Conservation (phyloP, 768 basidiomycete species). For the Pleurotus citrinopileatus region DNA sequence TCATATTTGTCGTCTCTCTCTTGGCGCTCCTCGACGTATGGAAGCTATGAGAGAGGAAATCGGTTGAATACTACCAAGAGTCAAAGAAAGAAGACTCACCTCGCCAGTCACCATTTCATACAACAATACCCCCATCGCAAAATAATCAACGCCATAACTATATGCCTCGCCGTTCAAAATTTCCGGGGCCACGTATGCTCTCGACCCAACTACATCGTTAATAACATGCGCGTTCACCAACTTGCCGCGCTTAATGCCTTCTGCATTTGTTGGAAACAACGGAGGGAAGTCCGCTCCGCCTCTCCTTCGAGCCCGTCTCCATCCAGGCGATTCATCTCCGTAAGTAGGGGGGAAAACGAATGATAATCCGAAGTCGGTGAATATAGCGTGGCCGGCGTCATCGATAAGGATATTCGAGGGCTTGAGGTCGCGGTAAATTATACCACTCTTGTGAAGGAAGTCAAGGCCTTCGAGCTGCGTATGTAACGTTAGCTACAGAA, state of each 20-base stretch:
- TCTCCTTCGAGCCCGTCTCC: not conserved
- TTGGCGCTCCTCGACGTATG: not conserved
- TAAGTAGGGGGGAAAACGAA: not conserved
- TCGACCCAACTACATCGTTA: not conserved
- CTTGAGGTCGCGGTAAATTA: not conserved
- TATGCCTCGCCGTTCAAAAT: not conserved
- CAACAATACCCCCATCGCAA: not conserved
- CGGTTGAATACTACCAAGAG: not conserved
- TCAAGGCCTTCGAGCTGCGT: not conserved
- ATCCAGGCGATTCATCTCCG: not conserved
- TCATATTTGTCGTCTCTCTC: too few relatives aligned
- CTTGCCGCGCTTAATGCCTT: not conserved
- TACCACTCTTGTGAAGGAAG: not conserved
- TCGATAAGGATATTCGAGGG: conserved; percentile 2
- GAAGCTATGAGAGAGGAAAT: not conserved
- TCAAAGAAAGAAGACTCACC: not conserved
- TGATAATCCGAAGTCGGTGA: conserved; percentile 1
- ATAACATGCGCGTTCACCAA: not conserved
- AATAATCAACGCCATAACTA: not conserved
- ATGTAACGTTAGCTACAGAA: too few relatives aligned
- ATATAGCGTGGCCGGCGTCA: not conserved
- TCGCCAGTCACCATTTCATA: not conserved
- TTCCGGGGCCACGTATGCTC: not conserved
- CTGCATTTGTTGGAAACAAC: not conserved
- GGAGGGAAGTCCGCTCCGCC: not conserved